Evolutionary conservation across 202 grass and related monocot genomes (phyloP).

Genomic region (Tripidium arundinaceum): DNA sequence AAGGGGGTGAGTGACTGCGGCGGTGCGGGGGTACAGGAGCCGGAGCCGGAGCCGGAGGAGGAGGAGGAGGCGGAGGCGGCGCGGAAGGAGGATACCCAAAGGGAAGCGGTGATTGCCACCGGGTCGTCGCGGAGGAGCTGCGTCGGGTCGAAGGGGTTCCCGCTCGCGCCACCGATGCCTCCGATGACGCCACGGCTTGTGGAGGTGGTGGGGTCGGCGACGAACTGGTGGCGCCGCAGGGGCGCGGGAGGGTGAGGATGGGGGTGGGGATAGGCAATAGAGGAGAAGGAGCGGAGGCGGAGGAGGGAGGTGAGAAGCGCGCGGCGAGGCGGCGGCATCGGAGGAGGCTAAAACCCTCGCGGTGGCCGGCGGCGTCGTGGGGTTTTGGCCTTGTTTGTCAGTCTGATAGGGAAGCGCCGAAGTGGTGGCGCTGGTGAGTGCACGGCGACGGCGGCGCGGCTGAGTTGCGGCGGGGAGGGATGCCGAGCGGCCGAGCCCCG

Average conservation of each 20-base stretch:
- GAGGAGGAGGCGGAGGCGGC: conserved; percentile 24
- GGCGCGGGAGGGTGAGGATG: neutral
- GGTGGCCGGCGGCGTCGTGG: conserved; percentile 26
- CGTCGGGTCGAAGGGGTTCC: conserved; percentile 55
- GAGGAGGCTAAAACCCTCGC: conserved; percentile 48
- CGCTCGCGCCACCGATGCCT: neutral
- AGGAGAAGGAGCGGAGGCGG: conserved; percentile 40
- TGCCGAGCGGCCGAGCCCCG: no score
- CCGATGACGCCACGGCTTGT: conserved; percentile 8
- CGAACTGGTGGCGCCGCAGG: conserved; percentile 30
- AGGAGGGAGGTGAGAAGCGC: conserved; percentile 34
- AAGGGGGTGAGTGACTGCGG: conserved; percentile 33
- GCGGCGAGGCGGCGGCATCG: conserved; percentile 43
- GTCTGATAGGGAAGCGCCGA: no score
- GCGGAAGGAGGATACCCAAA: conserved; percentile 77
- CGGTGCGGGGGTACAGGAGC: conserved; percentile 34
- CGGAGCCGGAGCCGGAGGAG: neutral
- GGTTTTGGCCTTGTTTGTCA: no score
- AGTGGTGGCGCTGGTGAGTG: no score
- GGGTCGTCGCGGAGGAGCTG: conserved; percentile 82
- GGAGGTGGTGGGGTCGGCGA: conserved; percentile 33
- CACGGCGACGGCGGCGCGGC: no score
- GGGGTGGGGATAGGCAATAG: conserved; percentile 14
- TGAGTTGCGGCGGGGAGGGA: no score
- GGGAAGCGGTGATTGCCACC: conserved; percentile 63